A percentile compares a stretch with the other conserved stretches of the same genome.
These are phyloP conservation scores for Fomitiporia mediterranea DNA, from an alignment of 1,284 basidiomycete species.

Conservation along the genomic window DNA sequence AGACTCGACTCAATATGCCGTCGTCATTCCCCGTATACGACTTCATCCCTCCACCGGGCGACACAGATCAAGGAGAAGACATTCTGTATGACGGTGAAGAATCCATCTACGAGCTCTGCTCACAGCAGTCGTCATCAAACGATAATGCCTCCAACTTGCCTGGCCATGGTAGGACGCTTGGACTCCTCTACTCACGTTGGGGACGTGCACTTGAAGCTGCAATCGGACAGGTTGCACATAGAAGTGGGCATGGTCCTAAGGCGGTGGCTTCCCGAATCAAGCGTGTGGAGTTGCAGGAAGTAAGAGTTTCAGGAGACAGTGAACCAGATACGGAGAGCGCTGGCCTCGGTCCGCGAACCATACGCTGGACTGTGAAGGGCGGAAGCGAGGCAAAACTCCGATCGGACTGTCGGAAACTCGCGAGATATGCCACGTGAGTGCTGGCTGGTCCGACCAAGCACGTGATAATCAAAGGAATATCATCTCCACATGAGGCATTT, in stretches of 20 bases:
- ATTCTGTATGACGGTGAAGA: background rate
- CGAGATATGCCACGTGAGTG: too few relatives aligned
- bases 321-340: background rate
- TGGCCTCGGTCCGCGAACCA: background rate
- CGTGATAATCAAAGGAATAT: background rate
- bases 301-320: too few relatives aligned
- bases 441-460: background rate
- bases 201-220: constrained; percentile 10
- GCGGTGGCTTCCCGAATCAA: too few relatives aligned
- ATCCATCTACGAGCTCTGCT: constrained; percentile 5
- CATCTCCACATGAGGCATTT: too few relatives aligned
- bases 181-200: constrained; percentile 5
- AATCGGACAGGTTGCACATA: constrained; percentile 1
- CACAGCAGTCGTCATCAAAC: background rate
- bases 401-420: background rate
- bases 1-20: too few relatives aligned
- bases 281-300: background rate
- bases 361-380: too few relatives aligned
- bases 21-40: too few relatives aligned
- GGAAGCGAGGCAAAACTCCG: background rate
- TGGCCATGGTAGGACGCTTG: constrained; percentile 9
- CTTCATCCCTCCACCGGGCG: too few relatives aligned
- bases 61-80: too few relatives aligned
- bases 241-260: too few relatives aligned
- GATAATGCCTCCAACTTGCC: constrained; percentile 1